Conservation (phyloP, 2,329 filamentous ascomycete species). For the Aspergillus candidus region DNA sequence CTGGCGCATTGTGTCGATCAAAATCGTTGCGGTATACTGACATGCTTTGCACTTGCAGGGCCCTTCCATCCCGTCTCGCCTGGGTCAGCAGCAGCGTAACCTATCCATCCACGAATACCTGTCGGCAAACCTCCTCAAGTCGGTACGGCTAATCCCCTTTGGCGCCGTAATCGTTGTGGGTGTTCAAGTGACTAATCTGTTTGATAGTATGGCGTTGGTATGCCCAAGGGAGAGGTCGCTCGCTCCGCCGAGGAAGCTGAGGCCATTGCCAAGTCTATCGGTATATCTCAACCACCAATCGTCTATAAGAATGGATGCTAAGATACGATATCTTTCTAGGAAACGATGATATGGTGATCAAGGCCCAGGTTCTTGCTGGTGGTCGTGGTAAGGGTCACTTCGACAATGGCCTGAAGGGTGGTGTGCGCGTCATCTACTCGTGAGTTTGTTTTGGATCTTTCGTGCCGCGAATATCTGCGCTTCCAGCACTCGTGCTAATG, state of each 20-base stretch:
- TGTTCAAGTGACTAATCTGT: slow-evolving; percentile 18
- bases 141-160: slow-evolving; percentile 38
- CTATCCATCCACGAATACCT: slow-evolving; percentile 98
- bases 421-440: slow-evolving; percentile 98
- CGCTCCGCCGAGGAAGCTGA: slow-evolving; percentile 81
- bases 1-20: slow-evolving; percentile 4
- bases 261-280: slow-evolving; percentile 81
- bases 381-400: slow-evolving; percentile 97
- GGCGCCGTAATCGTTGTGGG: background rate
- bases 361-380: slow-evolving; percentile 96
- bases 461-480: background rate
- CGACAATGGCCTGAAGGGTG: slow-evolving; percentile 97
- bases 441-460: slow-evolving; percentile 34
- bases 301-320: slow-evolving; percentile 12
- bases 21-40: slow-evolving; percentile 30
- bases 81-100: slow-evolving; percentile 72
- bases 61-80: slow-evolving; percentile 46
- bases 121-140: slow-evolving; percentile 81
- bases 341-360: slow-evolving; percentile 96
- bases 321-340: slow-evolving; percentile 37
- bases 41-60: slow-evolving; percentile 49
- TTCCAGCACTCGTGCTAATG: slow-evolving; percentile 8
- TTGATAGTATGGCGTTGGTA: slow-evolving; percentile 80
- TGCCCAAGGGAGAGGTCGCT: slow-evolving; percentile 85
- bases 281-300: slow-evolving; percentile 40